A percentile compares a stretch with the other conserved stretches of the same genome.
Conservation (phyloP, 2,329 filamentous ascomycete genomes). For the Uncinocarpus reesii region DNA sequence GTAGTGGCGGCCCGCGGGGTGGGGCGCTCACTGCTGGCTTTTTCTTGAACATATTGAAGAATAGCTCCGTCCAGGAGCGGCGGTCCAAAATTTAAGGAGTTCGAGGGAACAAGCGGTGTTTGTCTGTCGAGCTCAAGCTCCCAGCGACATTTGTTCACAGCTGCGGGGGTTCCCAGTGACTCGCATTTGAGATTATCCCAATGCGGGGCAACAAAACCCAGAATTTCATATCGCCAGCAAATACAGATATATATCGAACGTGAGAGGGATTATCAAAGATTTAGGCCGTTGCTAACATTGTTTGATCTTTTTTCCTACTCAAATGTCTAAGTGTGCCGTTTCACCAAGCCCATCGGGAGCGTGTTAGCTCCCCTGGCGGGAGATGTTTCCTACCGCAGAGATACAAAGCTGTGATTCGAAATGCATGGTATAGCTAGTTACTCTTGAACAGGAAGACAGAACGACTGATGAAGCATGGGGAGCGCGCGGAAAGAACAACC, state of each 20-base stretch:
- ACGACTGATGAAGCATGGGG: neutral
- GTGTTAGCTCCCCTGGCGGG: too few species aligned
- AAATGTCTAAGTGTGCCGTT: too few species aligned
- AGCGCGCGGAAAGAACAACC: neutral
- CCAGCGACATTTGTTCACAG: neutral
- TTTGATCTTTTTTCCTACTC: too few species aligned
- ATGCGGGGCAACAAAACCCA: neutral
- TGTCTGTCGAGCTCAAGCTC: neutral
- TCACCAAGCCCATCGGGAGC: too few species aligned
- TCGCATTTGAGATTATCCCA: too few species aligned
- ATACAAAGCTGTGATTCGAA: too few species aligned
- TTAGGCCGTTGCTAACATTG: too few species aligned
- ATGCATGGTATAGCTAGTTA: too few species aligned
- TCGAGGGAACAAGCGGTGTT: neutral
- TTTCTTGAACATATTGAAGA: conserved; percentile 50
- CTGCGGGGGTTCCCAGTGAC: neutral
- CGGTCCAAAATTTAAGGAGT: neutral
- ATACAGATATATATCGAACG: too few species aligned
- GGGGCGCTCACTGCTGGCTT: conserved; percentile 44
- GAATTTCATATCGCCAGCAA: neutral
- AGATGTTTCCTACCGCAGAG: too few species aligned
- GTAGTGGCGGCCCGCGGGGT: neutral
- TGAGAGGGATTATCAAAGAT: too few species aligned
- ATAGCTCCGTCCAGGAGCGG: neutral
- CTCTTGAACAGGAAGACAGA: too few species aligned